Base-by-base conservation (phyloP, 2,329 filamentous ascomycete species). In the Penicillium hesseltinei region DNA sequence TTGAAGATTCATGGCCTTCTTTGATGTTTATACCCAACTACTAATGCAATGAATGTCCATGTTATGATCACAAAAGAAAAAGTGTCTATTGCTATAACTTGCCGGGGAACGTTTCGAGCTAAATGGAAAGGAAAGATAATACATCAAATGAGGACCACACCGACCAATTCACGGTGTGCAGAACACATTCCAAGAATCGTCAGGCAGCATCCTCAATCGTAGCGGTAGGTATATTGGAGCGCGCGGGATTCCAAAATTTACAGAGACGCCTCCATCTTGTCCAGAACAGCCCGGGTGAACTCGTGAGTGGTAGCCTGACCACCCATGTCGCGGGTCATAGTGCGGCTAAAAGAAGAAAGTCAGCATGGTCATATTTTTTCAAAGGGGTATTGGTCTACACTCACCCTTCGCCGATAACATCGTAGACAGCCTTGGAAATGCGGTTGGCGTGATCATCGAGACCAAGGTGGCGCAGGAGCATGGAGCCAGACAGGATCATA, bases 371-470 rank as follows among this genome's bases (percentile, higher is more conserved):
- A 48, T 47, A 23, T 23, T 23, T 35, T 25, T 38, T 45, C 43
- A 19, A 23, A 19, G 10, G 8, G 31, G 27, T 38, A 65, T 8
- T 39, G 17, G 33, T 29, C 29, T 39, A n/a, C 55, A 82, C 88
- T 81, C 81, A 94, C 90, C 91, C 92, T 73, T 97, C 91, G 68
- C 89, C 88, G 75, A 99, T 97, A 58, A 88, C 86, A 74, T 87
- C 85, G 73, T 89, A 88, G 46, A 89, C 85, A 33, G 79, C 80
- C 73, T 93, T 93, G 77, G 91, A 95, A 80, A 97, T 96, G 75
- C 94, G 88, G 86, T 97, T 97, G 72, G 94, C 94, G 77, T 99
- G 94, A 77, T 97, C 92, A 74, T 99, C 93, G 51, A 99, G 89
- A 69, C 94, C 94, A 66, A 99, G 85, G 81, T 99, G 94, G 75